phyloP scores from a whole-genome alignment of 2,329 filamentous ascomycete species.

The Fusarium poae region DNA sequence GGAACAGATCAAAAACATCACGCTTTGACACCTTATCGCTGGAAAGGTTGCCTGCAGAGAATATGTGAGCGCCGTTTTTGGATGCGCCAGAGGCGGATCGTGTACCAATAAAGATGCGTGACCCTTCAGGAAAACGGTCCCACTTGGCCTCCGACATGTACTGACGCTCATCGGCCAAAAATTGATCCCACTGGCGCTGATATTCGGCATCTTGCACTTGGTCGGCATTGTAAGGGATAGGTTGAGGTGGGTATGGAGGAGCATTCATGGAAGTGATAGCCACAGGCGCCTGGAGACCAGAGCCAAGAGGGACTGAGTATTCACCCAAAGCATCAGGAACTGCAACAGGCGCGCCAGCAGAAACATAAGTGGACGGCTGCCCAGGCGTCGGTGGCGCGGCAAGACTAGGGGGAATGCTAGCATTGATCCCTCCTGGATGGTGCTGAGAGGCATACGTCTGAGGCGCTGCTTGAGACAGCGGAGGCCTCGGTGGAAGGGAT shows the following conservation, averaged over 20 bases:
- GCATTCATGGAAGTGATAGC: constrained; percentile 51
- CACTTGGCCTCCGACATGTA: constrained; percentile 84
- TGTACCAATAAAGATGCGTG: constrained; percentile 84
- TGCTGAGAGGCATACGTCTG: constrained; percentile 57
- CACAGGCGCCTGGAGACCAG: constrained; percentile 48
- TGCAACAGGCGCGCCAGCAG: constrained; percentile 51
- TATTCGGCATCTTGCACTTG: constrained; percentile 60
- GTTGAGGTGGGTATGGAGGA: constrained; percentile 51
- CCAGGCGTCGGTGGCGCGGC: constrained; percentile 51
- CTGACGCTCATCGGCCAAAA: constrained; percentile 77
- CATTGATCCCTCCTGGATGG: constrained; percentile 51
- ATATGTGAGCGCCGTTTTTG: constrained; percentile 46
- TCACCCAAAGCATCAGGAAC: constrained; percentile 51
- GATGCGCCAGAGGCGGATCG: constrained; percentile 46
- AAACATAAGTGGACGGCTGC: constrained; percentile 53
- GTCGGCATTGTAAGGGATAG: constrained; percentile 49
- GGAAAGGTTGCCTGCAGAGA: constrained; percentile 81
- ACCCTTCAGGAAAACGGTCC: constrained; percentile 83
- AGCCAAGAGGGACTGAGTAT: constrained; percentile 50
- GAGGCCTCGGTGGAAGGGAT: constrained; percentile 63
- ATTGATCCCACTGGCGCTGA: constrained; percentile 78
- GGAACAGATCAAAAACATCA: constrained; percentile 92
- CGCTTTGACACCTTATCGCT: constrained; percentile 94
- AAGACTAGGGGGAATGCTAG: constrained; percentile 49
- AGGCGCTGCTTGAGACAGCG: constrained; percentile 55